Base-by-base conservation (phyloP, 257 asterid genomes). In the Salvia rosmarinus region DNA sequence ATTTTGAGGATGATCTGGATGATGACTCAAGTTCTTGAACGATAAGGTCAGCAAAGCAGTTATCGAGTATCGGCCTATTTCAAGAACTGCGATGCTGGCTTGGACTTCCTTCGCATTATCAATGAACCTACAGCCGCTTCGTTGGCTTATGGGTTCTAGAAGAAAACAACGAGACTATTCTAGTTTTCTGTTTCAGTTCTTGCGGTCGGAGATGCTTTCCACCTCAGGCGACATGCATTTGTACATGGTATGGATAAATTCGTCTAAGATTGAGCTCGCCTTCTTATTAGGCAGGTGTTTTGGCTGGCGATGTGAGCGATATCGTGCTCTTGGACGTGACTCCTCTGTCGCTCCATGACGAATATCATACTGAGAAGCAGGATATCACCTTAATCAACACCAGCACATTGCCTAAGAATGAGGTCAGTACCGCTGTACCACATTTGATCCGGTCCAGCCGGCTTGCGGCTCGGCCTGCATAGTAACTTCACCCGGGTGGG, bases 51-150 rank as follows among this genome's bases (percentile, higher is more conserved):
- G 86, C 1, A 89, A 90, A 74, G 95, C 95, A 17, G 96, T 90
- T 54, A 77, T 90, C 57, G 88, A 4, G 95, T 90, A 19, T 95
- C 96, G 0, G 96, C 95, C 55, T 90, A 90, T 73, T 90, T 90
- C 2, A 90, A 88, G 96, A 78, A 88, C 91, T 64, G 96, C 96
- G 4, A 90, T 95, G 96, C 95, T 60, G 95, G 96, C 9, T 57
- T 88, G 62, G 95, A 86, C 9, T 95, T 90, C 64, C 88, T 90
- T 14, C 89, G 95, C n/a, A 90, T 90, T 23, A 90, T 90, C 28
- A 90, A 88, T 35, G 96, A 90, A 44, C 96, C 96, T 0, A 88
- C 95, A 14, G 96, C 96, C 64, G 96, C 96, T 73, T 88, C 96
- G 5, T 79, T 90, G 84, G 96, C 96, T 57, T 90, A 88, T 66